Evolutionary conservation across 2,329 filamentous ascomycete species (phyloP).

Genomic region (Hirsutella rhossiliensis): DNA sequence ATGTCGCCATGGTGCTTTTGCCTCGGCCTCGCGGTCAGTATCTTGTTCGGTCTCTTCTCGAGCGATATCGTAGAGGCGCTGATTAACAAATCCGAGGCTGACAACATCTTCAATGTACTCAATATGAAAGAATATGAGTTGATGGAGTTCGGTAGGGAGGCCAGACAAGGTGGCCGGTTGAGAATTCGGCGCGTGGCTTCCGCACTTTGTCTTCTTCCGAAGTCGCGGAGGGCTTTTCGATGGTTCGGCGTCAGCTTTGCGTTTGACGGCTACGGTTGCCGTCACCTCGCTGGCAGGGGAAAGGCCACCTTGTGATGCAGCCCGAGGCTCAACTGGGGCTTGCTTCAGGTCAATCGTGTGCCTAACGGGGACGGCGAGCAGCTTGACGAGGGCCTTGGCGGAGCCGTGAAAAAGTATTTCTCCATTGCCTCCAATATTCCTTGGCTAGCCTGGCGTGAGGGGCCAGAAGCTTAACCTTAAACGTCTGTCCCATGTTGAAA

Average conservation of each 20-base stretch:
- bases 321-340: not conserved
- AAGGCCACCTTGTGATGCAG: not conserved
- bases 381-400: not conserved
- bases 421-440: conserved; percentile 4
- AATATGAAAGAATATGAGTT: not conserved
- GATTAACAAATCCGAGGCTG: not conserved
- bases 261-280: not conserved
- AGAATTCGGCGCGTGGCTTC: not conserved
- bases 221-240: not conserved
- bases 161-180: not conserved
- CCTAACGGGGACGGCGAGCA: not conserved
- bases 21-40: not conserved
- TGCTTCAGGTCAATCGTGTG: not conserved
- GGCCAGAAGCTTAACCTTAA: not conserved
- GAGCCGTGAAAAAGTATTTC: not conserved
- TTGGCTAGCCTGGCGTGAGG: not conserved
- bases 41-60: not conserved
- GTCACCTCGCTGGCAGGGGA: not conserved
- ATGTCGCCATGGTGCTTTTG: not conserved
- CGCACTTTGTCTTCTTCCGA: not conserved
- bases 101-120: not conserved
- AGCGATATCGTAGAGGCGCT: not conserved
- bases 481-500: conserved; percentile 10
- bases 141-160: not conserved
- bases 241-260: not conserved